Evolutionary conservation across 306 rosid genomes (phyloP).

Genomic region (Fagus sylvatica): DNA sequence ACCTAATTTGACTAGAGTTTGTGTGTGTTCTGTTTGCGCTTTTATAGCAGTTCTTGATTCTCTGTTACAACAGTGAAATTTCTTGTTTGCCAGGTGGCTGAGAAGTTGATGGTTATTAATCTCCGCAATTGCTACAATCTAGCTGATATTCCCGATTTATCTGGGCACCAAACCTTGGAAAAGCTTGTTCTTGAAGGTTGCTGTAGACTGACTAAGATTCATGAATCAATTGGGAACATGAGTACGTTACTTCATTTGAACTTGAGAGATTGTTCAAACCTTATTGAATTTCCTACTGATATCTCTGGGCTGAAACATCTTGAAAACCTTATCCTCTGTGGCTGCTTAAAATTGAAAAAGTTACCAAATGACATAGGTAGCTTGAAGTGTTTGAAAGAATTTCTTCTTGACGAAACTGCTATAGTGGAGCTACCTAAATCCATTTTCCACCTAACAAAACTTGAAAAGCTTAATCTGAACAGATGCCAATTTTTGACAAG

Average conservation of each 20-base stretch:
- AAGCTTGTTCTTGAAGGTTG: constrained; percentile 56
- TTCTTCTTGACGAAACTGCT: constrained; percentile 40
- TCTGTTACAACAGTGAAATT: neutral
- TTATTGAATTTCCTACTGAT: constrained; percentile 44
- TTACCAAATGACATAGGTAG: constrained; percentile 46
- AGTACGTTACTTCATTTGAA: constrained; percentile 45
- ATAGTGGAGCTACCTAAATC: constrained; percentile 49
- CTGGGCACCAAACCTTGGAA: constrained; percentile 42
- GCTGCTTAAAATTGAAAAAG: constrained; percentile 38
- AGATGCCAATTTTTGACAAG: constrained; percentile 35
- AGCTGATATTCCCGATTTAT: constrained; percentile 53
- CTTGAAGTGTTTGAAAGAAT: constrained; percentile 43
- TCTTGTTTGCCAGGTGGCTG: constrained; percentile 42
- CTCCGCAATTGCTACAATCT: constrained; percentile 40
- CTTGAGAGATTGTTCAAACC: constrained; percentile 39
- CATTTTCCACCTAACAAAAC: constrained; percentile 42
- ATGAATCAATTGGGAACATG: constrained; percentile 49
- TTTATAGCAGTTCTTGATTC: neutral
- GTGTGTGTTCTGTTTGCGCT: neutral
- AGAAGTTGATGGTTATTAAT: constrained; percentile 50
- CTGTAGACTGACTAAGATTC: constrained; percentile 39
- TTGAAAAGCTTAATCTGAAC: constrained; percentile 39
- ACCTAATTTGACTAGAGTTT: neutral
- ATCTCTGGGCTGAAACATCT: constrained; percentile 51
- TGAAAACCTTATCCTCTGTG: constrained; percentile 45